phyloP scores from a whole-genome alignment of 73 alveolate genomes.

The Paramecium pentaurelia region DNA sequence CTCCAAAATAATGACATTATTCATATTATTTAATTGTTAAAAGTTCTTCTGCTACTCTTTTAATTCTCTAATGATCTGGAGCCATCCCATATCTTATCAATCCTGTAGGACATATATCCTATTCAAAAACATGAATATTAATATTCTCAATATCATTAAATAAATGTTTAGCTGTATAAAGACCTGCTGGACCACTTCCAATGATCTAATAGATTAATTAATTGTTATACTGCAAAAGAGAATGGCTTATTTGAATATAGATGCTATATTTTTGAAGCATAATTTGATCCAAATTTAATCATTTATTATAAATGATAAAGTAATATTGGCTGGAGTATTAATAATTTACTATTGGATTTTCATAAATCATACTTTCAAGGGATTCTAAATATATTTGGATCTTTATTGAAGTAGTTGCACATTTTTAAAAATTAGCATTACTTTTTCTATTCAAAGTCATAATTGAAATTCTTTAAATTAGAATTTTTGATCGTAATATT shows the following conservation, averaged over 20 bases:
- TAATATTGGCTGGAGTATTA: constrained; percentile 14
- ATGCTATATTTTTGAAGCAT: constrained; percentile 7
- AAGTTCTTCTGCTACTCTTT: constrained; percentile 72
- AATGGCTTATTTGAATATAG: background rate
- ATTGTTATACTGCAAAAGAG: background rate
- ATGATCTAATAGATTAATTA: constrained; percentile 44
- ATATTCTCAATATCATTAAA: constrained; percentile 59
- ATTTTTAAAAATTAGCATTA: background rate
- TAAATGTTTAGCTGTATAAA: constrained; percentile 73
- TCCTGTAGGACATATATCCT: constrained; percentile 79
- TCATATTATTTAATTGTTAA: constrained; percentile 54
- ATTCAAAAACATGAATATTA: constrained; percentile 79
- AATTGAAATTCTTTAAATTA: background rate
- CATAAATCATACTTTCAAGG: background rate
- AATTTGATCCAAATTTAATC: constrained; percentile 25
- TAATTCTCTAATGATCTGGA: constrained; percentile 83
- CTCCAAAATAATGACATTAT: constrained; percentile 74
- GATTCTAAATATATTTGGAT: background rate
- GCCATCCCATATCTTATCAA: constrained; percentile 88
- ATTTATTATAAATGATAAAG: background rate
- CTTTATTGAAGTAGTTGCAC: background rate
- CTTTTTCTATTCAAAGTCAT: background rate
- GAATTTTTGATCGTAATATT: background rate
- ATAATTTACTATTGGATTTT: constrained; percentile 16
- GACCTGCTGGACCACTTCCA: constrained; percentile 93